Percentiles rank a stretch among this genome's conserved stretches.
Conservation (phyloP, 1,284 basidiomycete genomes). For the Leccinum pallidistipes region DNA sequence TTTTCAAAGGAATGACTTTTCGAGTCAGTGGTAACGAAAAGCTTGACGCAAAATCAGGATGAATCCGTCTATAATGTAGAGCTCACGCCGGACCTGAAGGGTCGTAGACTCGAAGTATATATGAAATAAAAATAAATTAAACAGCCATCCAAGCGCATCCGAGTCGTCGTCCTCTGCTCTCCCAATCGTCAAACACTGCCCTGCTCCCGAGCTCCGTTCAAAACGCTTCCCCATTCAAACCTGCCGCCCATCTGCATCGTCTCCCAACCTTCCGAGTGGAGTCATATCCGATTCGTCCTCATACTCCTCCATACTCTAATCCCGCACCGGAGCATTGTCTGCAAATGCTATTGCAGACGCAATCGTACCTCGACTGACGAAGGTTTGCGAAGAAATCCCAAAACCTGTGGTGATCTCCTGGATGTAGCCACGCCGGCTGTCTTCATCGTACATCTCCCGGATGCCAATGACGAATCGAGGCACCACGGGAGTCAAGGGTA, state of each 20-base stretch:
- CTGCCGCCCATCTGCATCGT: background rate
- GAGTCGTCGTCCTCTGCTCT: no score
- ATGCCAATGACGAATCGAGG: background rate
- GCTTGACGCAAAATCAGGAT: no score
- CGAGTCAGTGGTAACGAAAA: no score
- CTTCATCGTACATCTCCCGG: background rate
- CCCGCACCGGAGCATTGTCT: background rate
- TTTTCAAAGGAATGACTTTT: no score
- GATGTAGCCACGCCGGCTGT: no score
- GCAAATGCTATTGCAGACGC: background rate
- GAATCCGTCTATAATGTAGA: no score
- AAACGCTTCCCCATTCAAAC: background rate
- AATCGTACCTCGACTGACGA: background rate
- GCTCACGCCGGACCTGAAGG: no score
- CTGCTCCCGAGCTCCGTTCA: background rate
- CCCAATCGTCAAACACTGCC: background rate
- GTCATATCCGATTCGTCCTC: background rate
- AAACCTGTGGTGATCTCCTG: background rate
- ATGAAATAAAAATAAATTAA: no score
- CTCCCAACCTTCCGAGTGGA: background rate
- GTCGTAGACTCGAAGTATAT: background rate
- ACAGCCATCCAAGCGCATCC: no score
- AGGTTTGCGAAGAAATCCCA: background rate
- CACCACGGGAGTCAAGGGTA: background rate
- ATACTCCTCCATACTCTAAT: background rate